phyloP scores from a whole-genome alignment of 495 filamentous ascomycete genomes.

The Penicillium canariense region DNA sequence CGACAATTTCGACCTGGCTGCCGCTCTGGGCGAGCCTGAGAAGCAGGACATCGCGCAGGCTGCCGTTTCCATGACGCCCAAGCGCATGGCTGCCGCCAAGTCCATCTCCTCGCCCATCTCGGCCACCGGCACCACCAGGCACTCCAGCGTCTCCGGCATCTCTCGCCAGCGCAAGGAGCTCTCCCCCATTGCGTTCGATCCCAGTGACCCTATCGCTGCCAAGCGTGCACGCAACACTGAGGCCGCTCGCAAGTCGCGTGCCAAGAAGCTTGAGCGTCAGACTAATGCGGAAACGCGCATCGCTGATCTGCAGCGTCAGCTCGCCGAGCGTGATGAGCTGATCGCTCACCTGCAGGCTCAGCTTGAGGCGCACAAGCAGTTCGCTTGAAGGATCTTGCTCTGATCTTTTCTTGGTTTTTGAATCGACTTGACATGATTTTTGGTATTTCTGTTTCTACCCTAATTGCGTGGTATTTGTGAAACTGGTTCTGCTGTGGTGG shows the following conservation, averaged over 20 bases:
- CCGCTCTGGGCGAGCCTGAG: constrained; percentile 14
- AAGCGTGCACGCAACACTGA: constrained; percentile 96
- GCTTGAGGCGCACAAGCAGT: constrained; percentile 18
- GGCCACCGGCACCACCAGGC: constrained; percentile 44
- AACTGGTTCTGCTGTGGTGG: constrained; percentile 23
- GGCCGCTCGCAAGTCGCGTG: constrained; percentile 91
- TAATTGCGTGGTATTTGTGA: background rate
- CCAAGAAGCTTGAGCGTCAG: constrained; percentile 71
- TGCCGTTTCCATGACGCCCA: constrained; percentile 40
- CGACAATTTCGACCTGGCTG: constrained; percentile 33
- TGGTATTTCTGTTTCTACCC: constrained; percentile 4
- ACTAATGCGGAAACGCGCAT: constrained; percentile 59
- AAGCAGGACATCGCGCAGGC: constrained; percentile 34
- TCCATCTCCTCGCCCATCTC: constrained; percentile 18
- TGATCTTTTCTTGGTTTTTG: constrained; percentile 7
- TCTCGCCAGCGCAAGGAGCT: constrained; percentile 75
- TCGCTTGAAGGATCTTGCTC: constrained; percentile 13
- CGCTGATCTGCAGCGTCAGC: constrained; percentile 45
- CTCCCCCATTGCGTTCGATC: constrained; percentile 61
- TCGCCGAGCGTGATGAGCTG: constrained; percentile 58
- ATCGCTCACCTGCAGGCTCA: constrained; percentile 47
- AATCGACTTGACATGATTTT: background rate
- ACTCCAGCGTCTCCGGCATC: constrained; percentile 70
- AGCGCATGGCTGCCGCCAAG: constrained; percentile 28
- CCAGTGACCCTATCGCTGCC: constrained; percentile 70